Base-by-base conservation (phyloP, 2,329 filamentous ascomycete genomes). In the Diaporthe nobilis region DNA sequence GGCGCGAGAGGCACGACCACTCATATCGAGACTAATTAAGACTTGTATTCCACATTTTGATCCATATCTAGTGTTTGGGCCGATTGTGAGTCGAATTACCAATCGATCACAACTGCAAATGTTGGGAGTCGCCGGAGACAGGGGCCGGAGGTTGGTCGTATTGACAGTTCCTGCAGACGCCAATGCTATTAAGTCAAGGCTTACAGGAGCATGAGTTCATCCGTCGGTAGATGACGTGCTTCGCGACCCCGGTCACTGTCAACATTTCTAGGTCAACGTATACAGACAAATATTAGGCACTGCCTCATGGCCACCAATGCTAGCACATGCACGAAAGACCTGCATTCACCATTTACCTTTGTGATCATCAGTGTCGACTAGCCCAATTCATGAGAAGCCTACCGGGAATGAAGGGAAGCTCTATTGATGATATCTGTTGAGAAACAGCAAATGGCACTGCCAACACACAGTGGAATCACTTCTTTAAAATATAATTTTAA, bases 261-360 rank as follows among this genome's bases (percentile, higher is more conserved):
- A 12, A 12, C 10, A 1, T 51, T 4, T 1, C 20, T 10, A n/a
- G 9, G 17, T 51, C 9, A 10, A n/a, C 0, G 2, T n/a, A 1
- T 51, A n/a, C 47, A 51, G 47, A 51, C 4, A n/a, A 12, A 20
- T n/a, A 8, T 51, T n/a, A 10, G 7, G 12, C n/a, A n/a, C n/a
- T n/a, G n/a, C n/a, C n/a, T 3, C 47, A 15, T 51, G 8, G 22
- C 20, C 22, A 22, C n/a, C 47, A 7, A 10, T 7, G 47, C 47
- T 51, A 15, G 22, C 22, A 17, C 9, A 51, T 8, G 17, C 17
- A 44, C 15, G 4, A 17, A 44, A 8, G 42, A 44, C 42, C 5
- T 44, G 42, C 5, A 44, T 44, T 44, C 42, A 44, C 5, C 17
- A 44, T 44, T 2, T 44, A 39, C 42, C 17, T 4, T 2, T 20